phyloP scores from a whole-genome alignment of 1,139 yeast species.

The Sugiyamaella neomexicana region DNA sequence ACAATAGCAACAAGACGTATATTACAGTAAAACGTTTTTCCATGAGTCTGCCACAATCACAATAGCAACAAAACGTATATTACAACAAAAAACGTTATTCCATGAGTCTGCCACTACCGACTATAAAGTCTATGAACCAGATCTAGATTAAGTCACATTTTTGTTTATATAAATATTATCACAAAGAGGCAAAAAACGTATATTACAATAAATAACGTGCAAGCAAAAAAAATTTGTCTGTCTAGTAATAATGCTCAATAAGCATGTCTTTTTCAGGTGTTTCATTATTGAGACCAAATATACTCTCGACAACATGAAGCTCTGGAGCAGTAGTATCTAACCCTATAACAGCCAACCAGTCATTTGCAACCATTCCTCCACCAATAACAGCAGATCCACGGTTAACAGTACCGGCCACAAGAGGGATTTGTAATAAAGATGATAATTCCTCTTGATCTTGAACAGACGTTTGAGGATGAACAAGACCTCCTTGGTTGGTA shows the following conservation, averaged over 20 bases:
- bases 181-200: slow-evolving; percentile 8
- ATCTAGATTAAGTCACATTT: no score
- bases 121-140: no score
- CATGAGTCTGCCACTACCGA: no score
- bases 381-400: slow-evolving; percentile 98
- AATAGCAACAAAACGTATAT: no score
- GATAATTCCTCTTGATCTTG: slow-evolving; percentile 98
- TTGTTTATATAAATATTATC: background rate
- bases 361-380: slow-evolving; percentile 98
- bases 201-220: slow-evolving; percentile 18
- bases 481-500: slow-evolving; percentile 97
- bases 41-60: no score
- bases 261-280: slow-evolving; percentile 44
- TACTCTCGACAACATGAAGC: slow-evolving; percentile 92
- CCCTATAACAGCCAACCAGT: slow-evolving; percentile 97
- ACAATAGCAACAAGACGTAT: slow-evolving; percentile 11
- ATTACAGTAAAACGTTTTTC: slow-evolving; percentile 20
- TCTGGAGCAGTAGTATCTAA: slow-evolving; percentile 98
- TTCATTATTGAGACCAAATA: slow-evolving; percentile 55
- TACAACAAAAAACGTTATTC: no score
- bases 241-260: slow-evolving; percentile 44
- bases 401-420: slow-evolving; percentile 98
- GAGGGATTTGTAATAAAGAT: slow-evolving; percentile 91
- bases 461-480: slow-evolving; percentile 95
- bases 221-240: slow-evolving; percentile 5